A percentile compares a stretch with the other conserved stretches of the same genome.
These are phyloP conservation scores for Pseudogymnoascus verrucosus DNA, from an alignment of 2,329 filamentous ascomycete species.

Conservation along the genomic window DNA sequence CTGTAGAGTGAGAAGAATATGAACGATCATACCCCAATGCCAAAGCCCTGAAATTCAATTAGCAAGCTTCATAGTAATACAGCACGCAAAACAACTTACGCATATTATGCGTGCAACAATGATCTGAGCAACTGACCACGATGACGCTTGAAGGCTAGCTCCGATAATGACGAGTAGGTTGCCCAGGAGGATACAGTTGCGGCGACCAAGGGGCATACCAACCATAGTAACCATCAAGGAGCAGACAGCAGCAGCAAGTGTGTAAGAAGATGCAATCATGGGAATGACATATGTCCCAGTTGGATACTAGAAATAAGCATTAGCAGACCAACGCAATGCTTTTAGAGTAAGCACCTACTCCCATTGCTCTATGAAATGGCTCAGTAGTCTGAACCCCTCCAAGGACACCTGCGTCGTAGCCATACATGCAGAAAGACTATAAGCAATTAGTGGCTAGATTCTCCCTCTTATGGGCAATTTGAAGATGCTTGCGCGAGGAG, in stretches of 20 bases:
- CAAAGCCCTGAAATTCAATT: conserved; percentile 9
- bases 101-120: conserved; percentile 24
- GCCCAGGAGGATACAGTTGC: conserved; percentile 22
- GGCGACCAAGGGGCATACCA: conserved; percentile 20
- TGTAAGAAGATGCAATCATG: conserved; percentile 20
- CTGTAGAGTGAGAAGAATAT: not conserved
- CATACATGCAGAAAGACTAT: conserved; percentile 23
- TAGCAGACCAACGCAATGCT: not conserved
- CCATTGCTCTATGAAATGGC: conserved; percentile 19
- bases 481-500: not conserved
- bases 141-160: conserved; percentile 24
- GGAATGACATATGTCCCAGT: conserved; percentile 19
- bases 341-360: conserved; percentile 7
- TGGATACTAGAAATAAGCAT: conserved; percentile 14
- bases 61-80: conserved; percentile 15
- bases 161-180: conserved; percentile 24
- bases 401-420: conserved; percentile 23
- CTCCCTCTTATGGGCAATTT: not conserved
- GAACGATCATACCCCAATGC: conserved; percentile 11
- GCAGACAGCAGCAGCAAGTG: conserved; percentile 18
- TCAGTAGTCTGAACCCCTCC: conserved; percentile 20
- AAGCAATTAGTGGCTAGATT: not conserved
- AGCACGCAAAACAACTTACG: not conserved
- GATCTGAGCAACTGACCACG: conserved; percentile 26
- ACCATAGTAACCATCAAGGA: conserved; percentile 24